These are phyloP conservation scores for Hymenoscyphus salicellus DNA, from an alignment of 2,329 filamentous ascomycete species.

Conservation along the genomic window DNA sequence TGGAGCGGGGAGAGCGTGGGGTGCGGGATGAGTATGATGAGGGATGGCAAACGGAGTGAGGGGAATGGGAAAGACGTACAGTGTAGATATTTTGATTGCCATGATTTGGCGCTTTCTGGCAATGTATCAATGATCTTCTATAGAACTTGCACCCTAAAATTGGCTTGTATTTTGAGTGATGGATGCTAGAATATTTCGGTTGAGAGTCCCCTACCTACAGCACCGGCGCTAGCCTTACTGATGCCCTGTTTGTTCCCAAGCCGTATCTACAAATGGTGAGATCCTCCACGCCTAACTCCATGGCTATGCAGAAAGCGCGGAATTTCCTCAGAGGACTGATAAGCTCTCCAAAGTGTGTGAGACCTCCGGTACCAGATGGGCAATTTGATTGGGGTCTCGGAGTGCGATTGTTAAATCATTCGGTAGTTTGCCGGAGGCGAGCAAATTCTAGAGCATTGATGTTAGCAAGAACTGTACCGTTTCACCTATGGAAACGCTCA, in stretches of 20 bases:
- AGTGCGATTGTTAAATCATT: constrained; percentile 75
- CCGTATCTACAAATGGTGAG: not conserved
- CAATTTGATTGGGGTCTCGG: constrained; percentile 75
- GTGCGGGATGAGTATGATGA: not conserved
- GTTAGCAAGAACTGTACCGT: not conserved
- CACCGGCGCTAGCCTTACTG: no score
- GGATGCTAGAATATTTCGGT: no score
- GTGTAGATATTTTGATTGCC: no score
- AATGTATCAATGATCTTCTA: no score
- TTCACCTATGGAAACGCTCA: not conserved
- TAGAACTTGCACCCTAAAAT: no score
- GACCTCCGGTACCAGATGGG: constrained; percentile 66
- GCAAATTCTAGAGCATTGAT: constrained; percentile 42
- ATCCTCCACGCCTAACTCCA: not conserved
- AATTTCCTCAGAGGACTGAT: not conserved
- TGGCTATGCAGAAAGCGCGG: not conserved
- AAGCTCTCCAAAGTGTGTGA: constrained; percentile 59
- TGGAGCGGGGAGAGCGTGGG: no score
- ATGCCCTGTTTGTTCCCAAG: no score
- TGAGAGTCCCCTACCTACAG: no score
- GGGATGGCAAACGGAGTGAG: not conserved
- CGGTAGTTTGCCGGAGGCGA: constrained; percentile 50
- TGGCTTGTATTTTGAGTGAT: no score
- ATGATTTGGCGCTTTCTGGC: no score
- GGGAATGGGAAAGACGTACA: no score